Base-by-base conservation (phyloP, 1,139 yeast species). In the Lodderomyces orthopsilosis region DNA sequence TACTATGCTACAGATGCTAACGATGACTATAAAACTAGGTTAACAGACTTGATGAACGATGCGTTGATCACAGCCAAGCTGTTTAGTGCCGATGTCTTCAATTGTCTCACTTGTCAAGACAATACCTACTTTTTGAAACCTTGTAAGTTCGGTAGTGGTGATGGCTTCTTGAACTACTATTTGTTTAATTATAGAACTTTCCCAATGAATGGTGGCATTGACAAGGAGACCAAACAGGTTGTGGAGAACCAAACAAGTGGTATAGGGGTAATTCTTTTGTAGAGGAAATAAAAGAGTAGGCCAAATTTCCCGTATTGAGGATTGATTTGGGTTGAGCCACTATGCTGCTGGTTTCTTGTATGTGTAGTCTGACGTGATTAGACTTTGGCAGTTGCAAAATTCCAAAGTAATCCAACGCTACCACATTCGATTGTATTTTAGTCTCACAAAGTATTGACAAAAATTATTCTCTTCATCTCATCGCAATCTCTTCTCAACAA, bases 101-200 rank as follows among this genome's bases (percentile, higher is more conserved):
- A 93, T 61, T 96, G 97, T 13, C 74, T 93, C 48, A 83, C 97
- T 0, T 75, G 90, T 10, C 95, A 91, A 66, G 98, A 93, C 60
- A 94, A 93, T 61, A 78, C 90, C 8, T 68, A 83, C 47, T 89
- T 93, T 65, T 70, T 93, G 53, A 85, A 87, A 33, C 83, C 85
- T 41, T 75, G 88, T 65, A 88, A 89, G 61, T 93, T 94, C 62
- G 97, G 96, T 19, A 79, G 82, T 40, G 99, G 99, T 37, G 98
- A 93, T 62, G 99, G 98, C 1, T 79, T 79, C 60, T 75, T 93
- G 58, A 87, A 93, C 65, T 94, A 85, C 62, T 93, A 93, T 61
- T 69, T 94, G 56, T 94, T 93, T 75, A 93, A 93, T 63, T 93
- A 91, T 70, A 83, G 75, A 58, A 83, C 94, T 6, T 81, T 80